Evolutionary conservation across 129 eudicot genomes (phyloP).

Genomic region (Heracleum sosnowskyi): DNA sequence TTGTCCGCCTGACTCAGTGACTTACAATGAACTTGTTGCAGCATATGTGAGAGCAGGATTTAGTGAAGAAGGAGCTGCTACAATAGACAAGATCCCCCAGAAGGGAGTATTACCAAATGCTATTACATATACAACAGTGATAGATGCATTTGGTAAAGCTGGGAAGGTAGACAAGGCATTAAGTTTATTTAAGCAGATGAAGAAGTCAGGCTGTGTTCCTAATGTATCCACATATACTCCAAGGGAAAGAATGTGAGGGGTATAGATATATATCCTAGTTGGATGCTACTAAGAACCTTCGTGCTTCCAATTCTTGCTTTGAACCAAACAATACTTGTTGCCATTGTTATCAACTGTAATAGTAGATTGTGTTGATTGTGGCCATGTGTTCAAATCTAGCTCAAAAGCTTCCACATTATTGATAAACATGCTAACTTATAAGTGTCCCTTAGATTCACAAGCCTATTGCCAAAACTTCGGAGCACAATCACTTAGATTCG

Average conservation of each 20-base stretch:
- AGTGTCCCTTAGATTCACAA: neutral
- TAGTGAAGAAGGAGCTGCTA: constrained; percentile 73
- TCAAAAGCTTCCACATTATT: neutral
- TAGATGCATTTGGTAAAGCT: constrained; percentile 90
- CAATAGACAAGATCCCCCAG: constrained; percentile 56
- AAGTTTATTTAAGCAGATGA: constrained; percentile 61
- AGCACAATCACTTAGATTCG: too few relatives aligned
- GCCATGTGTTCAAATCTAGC: constrained; percentile 4
- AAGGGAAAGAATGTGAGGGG: too few relatives aligned
- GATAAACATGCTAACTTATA: neutral
- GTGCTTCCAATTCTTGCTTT: neutral
- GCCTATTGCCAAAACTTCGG: too few relatives aligned
- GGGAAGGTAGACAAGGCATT: constrained; percentile 74
- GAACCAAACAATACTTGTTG: constrained; percentile 1
- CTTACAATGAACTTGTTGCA: constrained; percentile 91
- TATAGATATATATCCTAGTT: too few relatives aligned
- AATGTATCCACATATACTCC: too few relatives aligned
- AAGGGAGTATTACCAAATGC: constrained; percentile 85
- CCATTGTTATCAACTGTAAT: constrained; percentile 3
- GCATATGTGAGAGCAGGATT: constrained; percentile 92
- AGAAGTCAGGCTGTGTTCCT: constrained; percentile 78
- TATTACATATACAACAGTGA: constrained; percentile 72
- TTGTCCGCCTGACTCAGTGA: constrained; percentile 71
- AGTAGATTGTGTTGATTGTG: neutral
- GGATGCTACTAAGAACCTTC: too few relatives aligned